phyloP scores from a whole-genome alignment of 176 grass and related monocot species.

The Oryza officinalis region DNA sequence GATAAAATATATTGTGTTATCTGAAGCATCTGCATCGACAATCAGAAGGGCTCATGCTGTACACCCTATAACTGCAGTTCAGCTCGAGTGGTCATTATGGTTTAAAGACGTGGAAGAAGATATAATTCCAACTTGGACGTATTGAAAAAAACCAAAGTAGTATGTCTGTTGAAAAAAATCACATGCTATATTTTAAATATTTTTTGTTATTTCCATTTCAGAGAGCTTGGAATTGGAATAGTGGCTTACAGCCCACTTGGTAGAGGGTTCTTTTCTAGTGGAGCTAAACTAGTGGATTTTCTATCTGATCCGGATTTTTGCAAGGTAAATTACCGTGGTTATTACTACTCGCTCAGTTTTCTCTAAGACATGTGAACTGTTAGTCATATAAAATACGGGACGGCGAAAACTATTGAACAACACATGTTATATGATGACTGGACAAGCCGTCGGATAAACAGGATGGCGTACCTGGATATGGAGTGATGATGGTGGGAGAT shows the following conservation, averaged over 20 bases:
- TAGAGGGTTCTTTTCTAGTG: constrained; percentile 34
- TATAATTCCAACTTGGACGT: constrained; percentile 43
- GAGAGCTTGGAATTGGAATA: constrained; percentile 62
- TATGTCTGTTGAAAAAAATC: too few species aligned
- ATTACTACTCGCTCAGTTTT: too few species aligned
- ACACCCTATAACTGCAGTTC: constrained; percentile 43
- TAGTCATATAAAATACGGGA: too few species aligned
- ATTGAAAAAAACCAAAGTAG: too few species aligned
- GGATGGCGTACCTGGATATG: too few species aligned
- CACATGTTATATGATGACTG: too few species aligned
- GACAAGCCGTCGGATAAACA: too few species aligned
- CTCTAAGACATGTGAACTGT: too few species aligned
- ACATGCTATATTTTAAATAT: too few species aligned
- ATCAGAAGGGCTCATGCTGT: constrained; percentile 49
- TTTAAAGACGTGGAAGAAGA: constrained; percentile 39
- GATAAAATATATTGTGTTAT: constrained; percentile 68
- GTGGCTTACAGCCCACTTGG: constrained; percentile 48
- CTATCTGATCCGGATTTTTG: constrained; percentile 47
- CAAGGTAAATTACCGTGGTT: constrained; percentile 42
- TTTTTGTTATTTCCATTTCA: background rate
- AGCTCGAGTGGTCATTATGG: constrained; percentile 50
- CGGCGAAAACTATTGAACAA: accelerated
- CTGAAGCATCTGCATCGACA: constrained; percentile 52
- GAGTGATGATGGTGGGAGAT: too few species aligned
- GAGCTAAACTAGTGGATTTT: constrained; percentile 46